phyloP scores from a whole-genome alignment of 1,284 basidiomycete genomes.

The Trichosporon sp. region DNA sequence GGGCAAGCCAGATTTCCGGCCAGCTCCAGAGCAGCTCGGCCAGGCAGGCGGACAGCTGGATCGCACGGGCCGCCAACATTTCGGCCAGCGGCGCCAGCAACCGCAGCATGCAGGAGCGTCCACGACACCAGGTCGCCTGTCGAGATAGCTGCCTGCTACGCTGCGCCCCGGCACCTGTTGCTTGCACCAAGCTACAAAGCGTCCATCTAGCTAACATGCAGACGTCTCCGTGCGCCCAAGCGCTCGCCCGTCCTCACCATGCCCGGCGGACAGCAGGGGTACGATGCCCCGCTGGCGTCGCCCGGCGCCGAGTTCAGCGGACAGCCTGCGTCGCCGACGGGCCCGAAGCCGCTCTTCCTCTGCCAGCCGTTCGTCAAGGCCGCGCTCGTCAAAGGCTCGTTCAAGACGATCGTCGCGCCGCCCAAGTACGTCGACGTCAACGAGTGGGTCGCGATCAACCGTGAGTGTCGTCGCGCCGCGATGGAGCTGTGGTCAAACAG shows the following conservation, averaged over 20 bases:
- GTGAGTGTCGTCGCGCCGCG: slow-evolving; percentile 55
- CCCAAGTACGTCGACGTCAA: slow-evolving; percentile 96
- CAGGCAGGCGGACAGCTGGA: not conserved
- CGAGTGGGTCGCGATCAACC: slow-evolving; percentile 98
- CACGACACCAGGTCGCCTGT: not conserved
- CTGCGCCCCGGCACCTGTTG: slow-evolving; percentile 13
- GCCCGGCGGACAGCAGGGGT: slow-evolving; percentile 23
- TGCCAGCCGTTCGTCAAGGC: slow-evolving; percentile 94
- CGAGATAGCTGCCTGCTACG: not conserved
- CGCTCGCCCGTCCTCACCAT: slow-evolving; percentile 34
- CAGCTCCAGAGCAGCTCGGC: not conserved
- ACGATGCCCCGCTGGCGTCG: slow-evolving; percentile 39
- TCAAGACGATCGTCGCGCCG: slow-evolving; percentile 96
- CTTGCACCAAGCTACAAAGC: not conserved
- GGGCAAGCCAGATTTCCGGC: not conserved
- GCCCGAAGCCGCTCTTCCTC: slow-evolving; percentile 67
- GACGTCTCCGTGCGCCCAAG: slow-evolving; percentile 47
- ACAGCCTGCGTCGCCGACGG: slow-evolving; percentile 17
- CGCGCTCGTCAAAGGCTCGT: slow-evolving; percentile 94
- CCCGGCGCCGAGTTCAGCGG: slow-evolving; percentile 34
- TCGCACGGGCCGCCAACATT: not conserved
- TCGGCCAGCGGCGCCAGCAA: not conserved
- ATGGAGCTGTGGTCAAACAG: too few species aligned
- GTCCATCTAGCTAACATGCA: slow-evolving; percentile 17
- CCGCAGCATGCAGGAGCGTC: not conserved